phyloP scores from a whole-genome alignment of 352 stramenopile species.

The Elongisporangium senticosum region DNA sequence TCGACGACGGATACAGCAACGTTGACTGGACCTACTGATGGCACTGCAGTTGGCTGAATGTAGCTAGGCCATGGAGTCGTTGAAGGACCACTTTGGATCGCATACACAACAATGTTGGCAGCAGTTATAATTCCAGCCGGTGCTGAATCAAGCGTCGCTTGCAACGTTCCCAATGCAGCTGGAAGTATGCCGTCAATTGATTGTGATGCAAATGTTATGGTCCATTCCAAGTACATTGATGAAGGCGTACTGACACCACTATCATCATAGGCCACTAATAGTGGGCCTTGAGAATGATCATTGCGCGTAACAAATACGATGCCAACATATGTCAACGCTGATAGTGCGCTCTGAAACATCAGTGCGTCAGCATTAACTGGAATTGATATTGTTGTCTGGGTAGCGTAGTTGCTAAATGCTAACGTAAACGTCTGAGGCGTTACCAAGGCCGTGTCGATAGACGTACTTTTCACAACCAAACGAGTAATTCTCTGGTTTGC shows the following conservation, averaged over 20 bases:
- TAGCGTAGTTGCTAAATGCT: conserved; percentile 44
- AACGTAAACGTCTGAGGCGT: conserved; percentile 51
- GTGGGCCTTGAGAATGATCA: conserved; percentile 51
- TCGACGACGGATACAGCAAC: conserved; percentile 62
- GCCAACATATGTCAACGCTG: conserved; percentile 39
- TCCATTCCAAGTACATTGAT: conserved; percentile 58
- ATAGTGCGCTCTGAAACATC: conserved; percentile 48
- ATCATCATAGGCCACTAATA: conserved; percentile 32
- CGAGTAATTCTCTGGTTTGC: conserved; percentile 47
- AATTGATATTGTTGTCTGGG: conserved; percentile 28
- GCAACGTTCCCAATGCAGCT: conserved; percentile 38
- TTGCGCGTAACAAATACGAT: conserved; percentile 47
- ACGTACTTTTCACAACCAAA: conserved; percentile 23
- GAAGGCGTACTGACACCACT: conserved; percentile 33
- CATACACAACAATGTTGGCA: conserved; percentile 21
- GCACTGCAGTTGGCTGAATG: conserved; percentile 32
- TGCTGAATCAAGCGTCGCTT: conserved; percentile 18
- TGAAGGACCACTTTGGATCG: conserved; percentile 21
- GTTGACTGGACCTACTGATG: conserved; percentile 40
- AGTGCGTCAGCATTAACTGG: conserved; percentile 41
- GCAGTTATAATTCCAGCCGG: conserved; percentile 11
- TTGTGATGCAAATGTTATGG: conserved; percentile 62
- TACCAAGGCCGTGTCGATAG: conserved; percentile 24
- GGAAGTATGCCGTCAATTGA: conserved; percentile 45
- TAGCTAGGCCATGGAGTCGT: conserved; percentile 7